Conservation (phyloP, 73 alveolate species). For the Paramecium primaurelia region DNA sequence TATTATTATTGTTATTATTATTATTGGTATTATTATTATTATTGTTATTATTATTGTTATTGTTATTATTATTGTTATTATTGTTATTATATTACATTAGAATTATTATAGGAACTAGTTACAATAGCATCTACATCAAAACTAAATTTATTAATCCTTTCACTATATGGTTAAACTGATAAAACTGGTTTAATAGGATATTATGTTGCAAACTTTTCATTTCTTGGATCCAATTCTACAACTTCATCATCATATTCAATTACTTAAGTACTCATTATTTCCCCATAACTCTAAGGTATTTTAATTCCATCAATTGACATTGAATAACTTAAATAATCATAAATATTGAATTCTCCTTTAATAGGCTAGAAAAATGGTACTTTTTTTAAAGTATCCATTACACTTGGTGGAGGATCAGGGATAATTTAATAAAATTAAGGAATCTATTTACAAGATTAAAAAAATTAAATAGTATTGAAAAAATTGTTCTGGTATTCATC, state of each 20-base stretch:
- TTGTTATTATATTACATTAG: neutral
- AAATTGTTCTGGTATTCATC: slow-evolving; percentile 8
- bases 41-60: neutral
- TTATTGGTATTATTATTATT: neutral
- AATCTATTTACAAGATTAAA: neutral
- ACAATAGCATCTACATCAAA: neutral
- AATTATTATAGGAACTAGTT: neutral
- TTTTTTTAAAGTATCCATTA: slow-evolving; percentile 9
- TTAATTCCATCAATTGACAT: slow-evolving; percentile 47
- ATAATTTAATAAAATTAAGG: slow-evolving; percentile 37
- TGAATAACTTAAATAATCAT: slow-evolving; percentile 39
- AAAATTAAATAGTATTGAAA: neutral
- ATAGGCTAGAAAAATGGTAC: slow-evolving; percentile 16
- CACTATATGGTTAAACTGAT: neutral
- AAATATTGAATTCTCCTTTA: slow-evolving; percentile 45
- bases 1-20: neutral
- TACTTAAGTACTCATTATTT: neutral
- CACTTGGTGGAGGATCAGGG: slow-evolving; percentile 23
- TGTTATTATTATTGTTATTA: neutral
- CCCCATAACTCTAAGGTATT: slow-evolving; percentile 58
- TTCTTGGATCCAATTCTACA: neutral
- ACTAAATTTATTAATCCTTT: neutral
- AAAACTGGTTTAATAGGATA: neutral
- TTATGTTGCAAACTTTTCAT: neutral
- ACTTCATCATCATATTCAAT: slow-evolving; percentile 4